These are phyloP conservation scores for Oryza longistaminata DNA, from an alignment of 176 grass and related monocot genomes.

Conservation along the genomic window DNA sequence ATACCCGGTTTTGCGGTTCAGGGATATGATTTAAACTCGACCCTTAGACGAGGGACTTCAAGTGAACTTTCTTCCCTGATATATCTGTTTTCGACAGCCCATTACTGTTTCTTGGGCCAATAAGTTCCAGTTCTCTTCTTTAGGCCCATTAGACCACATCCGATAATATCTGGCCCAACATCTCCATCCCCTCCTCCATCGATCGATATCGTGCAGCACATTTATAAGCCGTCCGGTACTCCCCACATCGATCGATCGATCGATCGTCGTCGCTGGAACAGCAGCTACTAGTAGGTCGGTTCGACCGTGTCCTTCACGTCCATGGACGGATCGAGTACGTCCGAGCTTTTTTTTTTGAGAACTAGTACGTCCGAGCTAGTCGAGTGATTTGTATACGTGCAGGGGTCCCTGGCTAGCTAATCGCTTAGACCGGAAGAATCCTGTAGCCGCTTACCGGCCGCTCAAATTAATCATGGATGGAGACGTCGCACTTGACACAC, in stretches of 20 bases:
- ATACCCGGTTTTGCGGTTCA: no score
- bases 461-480: not conserved
- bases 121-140: no score
- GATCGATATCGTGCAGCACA: not conserved
- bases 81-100: no score
- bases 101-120: no score
- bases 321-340: not conserved
- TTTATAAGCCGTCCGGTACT: not conserved
- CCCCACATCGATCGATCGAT: not conserved
- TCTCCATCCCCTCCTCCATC: no score
- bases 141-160: no score
- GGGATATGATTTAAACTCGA: no score
- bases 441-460: not conserved
- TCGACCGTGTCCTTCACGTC: not conserved
- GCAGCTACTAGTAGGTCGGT: not conserved
- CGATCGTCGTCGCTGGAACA: not conserved
- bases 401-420: no score
- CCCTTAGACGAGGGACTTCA: no score
- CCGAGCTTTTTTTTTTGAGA: no score
- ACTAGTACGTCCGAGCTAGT: not conserved
- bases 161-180: no score
- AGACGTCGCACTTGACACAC: not conserved
- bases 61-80: no score
- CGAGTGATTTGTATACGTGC: not conserved
- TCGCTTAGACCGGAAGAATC: conserved; percentile 17